Evolutionary conservation across 495 filamentous ascomycete genomes (phyloP), one percentile per base, ranked within the genome.

Genomic region (Trichoderma gamsii): DNA sequence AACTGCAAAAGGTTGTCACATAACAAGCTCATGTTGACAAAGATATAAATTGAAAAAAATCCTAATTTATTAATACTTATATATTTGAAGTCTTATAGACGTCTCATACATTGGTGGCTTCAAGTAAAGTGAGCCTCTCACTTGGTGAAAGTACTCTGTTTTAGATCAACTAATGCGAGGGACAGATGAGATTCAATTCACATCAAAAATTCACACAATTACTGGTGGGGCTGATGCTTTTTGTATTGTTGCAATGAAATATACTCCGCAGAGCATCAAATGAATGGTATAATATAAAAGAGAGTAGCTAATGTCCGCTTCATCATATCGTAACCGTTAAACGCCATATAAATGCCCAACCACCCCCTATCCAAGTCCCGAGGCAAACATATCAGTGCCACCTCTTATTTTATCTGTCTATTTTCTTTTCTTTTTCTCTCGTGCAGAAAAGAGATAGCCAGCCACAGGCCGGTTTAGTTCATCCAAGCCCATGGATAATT

Each of bases 401-500:
- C 51, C 23, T 21, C 5, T 25, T 12, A 23, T 27, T 12, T 59
- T 12, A 56, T 27, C 0, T 59, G 11, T 12, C 23, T 27, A 21
- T 25, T 4, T 43, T 4, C 21, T 41, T 32, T 52, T 59, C 76
- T 12, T 23, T 25, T 1, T 59, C 7, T 38, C 35, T 38, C 7
- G 35, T 38, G 0, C 4, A 6, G 35, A 38, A 38, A 38, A 38
- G 35, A 38, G 35, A 4, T 18, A 49, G 6, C 13, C 44, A 15
- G 44, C 51, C 51, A 56, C 9, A 32, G 4, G 12, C 11, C 4
- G 3, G 12, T 6, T 76, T 75, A 80, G 32, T 74, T 73, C 15
- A 82, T 68, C 4, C 83, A 83, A 67, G 76, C 78, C 87, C 88
- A 90, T 16, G 79, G 78, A 70, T 77, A 86, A 23, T 81, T 84